A percentile compares a stretch with the other conserved stretches of the same genome.
Evolutionary conservation across 2,329 filamentous ascomycete species (phyloP).

Genomic region (Trichoderma lentiforme): DNA sequence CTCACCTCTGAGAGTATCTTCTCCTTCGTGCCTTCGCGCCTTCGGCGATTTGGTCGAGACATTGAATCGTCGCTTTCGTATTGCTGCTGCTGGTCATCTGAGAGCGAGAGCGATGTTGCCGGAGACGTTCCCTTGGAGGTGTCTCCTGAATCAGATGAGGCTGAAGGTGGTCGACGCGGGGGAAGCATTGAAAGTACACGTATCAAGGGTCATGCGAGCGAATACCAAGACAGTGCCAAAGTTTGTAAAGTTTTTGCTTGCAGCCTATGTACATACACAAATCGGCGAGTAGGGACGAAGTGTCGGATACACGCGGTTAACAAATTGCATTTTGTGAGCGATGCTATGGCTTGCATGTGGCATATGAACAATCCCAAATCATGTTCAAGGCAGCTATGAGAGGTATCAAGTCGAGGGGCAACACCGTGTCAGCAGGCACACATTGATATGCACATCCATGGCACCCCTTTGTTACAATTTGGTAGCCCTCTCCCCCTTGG

Average conservation of each 20-base stretch:
- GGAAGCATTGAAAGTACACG: neutral
- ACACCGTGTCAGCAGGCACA: neutral
- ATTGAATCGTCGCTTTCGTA: neutral
- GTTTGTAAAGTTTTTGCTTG: neutral
- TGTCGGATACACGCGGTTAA: neutral
- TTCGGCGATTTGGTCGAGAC: neutral
- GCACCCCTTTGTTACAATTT: neutral
- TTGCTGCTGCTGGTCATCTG: neutral
- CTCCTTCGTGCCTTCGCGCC: neutral
- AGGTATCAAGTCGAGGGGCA: neutral
- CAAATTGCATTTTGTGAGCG: neutral
- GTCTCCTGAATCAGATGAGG: too few relatives aligned
- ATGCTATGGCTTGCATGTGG: neutral
- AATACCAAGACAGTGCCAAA: neutral
- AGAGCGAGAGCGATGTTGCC: too few relatives aligned
- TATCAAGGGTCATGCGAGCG: neutral
- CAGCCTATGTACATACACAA: neutral
- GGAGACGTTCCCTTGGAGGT: neutral
- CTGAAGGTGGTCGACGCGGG: neutral
- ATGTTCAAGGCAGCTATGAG: neutral
- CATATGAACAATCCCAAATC: neutral
- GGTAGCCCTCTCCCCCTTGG: neutral
- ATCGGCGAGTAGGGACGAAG: neutral
- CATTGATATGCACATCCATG: neutral
- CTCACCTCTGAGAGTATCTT: neutral